Conservation (phyloP, 163 green algal genomes). For the Chlorella variabilis region DNA sequence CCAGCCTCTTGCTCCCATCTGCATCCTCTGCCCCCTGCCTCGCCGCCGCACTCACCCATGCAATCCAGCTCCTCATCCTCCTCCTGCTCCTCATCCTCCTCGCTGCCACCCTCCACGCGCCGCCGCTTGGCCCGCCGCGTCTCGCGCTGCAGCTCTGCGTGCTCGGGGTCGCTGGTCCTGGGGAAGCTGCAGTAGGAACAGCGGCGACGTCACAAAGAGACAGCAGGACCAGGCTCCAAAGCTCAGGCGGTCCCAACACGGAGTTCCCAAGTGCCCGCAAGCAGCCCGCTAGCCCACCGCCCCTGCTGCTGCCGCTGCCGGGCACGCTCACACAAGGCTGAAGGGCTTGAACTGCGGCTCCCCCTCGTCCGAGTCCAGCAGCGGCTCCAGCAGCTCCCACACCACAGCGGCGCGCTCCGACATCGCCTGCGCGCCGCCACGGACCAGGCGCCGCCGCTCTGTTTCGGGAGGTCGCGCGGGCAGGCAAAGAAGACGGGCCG, state of each 20-base stretch:
- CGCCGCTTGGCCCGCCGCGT: constrained; percentile 4
- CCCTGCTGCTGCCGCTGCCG: not conserved
- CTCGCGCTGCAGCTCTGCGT: not conserved
- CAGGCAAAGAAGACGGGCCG: no score
- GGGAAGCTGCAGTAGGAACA: constrained; percentile 15
- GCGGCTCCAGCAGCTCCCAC: constrained; percentile 29
- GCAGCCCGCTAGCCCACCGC: no score
- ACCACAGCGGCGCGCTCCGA: constrained; percentile 5
- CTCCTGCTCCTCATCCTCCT: constrained; percentile 2
- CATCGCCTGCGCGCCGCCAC: constrained; percentile 31
- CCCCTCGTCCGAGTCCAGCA: constrained; percentile 10
- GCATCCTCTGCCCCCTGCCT: no score
- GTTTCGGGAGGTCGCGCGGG: no score
- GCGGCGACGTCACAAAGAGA: no score
- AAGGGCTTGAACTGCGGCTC: constrained; percentile 26
- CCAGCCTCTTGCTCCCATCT: no score
- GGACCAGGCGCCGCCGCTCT: no score
- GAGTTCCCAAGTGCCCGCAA: no score
- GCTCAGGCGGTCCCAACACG: no score
- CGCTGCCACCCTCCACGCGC: not conserved
- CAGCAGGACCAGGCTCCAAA: no score
- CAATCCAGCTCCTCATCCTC: constrained; percentile 24
- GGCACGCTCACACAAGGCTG: constrained; percentile 12
- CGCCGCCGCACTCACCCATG: not conserved
- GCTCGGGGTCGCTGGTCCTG: constrained; percentile 1